Evolutionary conservation across 176 grass and related monocot species (phyloP), one percentile per base, ranked within the genome.

Genomic region (Elaeis guineensis): DNA sequence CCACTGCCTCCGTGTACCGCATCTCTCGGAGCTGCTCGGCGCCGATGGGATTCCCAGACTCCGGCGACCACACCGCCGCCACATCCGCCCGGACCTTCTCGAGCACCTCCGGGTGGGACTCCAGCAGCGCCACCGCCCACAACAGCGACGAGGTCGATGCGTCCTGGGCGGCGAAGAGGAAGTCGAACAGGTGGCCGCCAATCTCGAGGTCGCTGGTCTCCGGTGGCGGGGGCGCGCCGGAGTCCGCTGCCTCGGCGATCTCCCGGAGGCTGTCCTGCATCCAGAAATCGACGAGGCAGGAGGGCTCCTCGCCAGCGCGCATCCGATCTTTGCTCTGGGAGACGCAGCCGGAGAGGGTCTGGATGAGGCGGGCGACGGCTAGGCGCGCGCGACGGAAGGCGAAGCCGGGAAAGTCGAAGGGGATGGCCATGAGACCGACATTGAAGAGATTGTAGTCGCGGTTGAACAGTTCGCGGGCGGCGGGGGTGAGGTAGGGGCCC

Each of bases 151-250:
- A 95, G 7, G 90, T 95, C 24, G 82, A 90, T 55, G 90, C 90
- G 78, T 95, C 90, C 79, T 95, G 90, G 54, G 90, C 79, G 3
- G 90, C 90, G 73, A 95, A 95, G 17, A 95, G 78, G 77, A 95
- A 90, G 74, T 85, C 91, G 65, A 96, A 96, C 17, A 90, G 51
- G 58, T 77, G 73, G 19, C 72, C 75, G 3, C 86, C 86, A 4
- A 96, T 51, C 58, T 96, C 69, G 48, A 72, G 65, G 71, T 90
- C 91, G n/a, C 11, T 7, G 32, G 66, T 65, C 76, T 86, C 63
- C 25, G 63, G 59, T 17, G 73, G 90, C 5, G 55, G 65, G 0
- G 59, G 24, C 4, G 24, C 61, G 1, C 80, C 83, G 2, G 61
- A 52, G 17, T 52, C 61, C 7, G 21, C 59, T 0, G 83, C 83